These are phyloP conservation scores for Cercospora brassicicola DNA, from an alignment of 2,329 filamentous ascomycete species.

Conservation along the genomic window DNA sequence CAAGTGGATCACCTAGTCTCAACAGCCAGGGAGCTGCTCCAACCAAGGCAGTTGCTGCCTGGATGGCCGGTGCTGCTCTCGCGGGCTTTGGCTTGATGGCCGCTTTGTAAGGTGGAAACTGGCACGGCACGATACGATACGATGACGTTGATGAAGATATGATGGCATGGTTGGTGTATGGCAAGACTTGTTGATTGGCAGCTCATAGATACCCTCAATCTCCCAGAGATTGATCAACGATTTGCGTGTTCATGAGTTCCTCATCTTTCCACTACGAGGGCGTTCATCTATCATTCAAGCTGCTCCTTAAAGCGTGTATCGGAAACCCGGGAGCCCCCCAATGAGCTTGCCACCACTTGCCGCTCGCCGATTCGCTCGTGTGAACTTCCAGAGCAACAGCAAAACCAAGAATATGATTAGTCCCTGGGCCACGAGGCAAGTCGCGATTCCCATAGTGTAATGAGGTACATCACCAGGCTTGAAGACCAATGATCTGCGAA, in stretches of 20 bases:
- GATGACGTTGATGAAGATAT: background rate
- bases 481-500: constrained; percentile 21
- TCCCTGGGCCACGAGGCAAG: constrained; percentile 18
- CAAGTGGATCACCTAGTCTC: constrained; percentile 9
- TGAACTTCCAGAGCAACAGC: constrained; percentile 22
- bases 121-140: background rate
- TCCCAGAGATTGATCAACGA: background rate
- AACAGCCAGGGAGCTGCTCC: constrained; percentile 18
- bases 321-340: constrained; percentile 28
- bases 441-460: constrained; percentile 26
- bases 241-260: background rate
- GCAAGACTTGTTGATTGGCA: background rate
- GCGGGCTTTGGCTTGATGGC: constrained; percentile 12
- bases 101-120: background rate
- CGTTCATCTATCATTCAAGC: background rate
- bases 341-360: constrained; percentile 25
- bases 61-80: constrained; percentile 14
- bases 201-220: background rate
- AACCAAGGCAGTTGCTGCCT: background rate
- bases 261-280: too few species aligned
- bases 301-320: constrained; percentile 16
- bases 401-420: constrained; percentile 25
- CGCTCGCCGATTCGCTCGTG: constrained; percentile 25
- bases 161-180: background rate
- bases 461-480: constrained; percentile 21